phyloP scores from a whole-genome alignment of 768 basidiomycete species.

The Collybia mongolica region DNA sequence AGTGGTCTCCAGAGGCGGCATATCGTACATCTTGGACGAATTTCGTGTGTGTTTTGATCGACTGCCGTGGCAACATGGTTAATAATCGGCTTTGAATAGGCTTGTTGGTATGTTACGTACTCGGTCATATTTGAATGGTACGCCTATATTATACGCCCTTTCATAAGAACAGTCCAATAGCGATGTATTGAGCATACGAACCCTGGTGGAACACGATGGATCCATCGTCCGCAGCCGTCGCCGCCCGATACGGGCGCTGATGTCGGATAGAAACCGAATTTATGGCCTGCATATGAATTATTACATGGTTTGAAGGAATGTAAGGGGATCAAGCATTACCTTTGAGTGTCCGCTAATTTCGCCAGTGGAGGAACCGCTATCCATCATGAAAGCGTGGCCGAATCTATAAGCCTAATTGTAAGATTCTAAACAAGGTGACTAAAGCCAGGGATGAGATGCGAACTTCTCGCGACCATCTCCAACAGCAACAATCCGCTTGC shows the following conservation, averaged over 20 bases:
- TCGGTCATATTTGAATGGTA: slow-evolving; percentile 90
- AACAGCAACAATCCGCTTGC: slow-evolving; percentile 92
- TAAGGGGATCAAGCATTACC: slow-evolving; percentile 35
- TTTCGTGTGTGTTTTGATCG: slow-evolving; percentile 85
- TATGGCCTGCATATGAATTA: slow-evolving; percentile 49
- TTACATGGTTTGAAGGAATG: not conserved
- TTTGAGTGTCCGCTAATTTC: slow-evolving; percentile 91
- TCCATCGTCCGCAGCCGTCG: slow-evolving; percentile 84
- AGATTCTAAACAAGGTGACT: not conserved
- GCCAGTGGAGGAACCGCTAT: slow-evolving; percentile 81
- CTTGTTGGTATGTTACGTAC: slow-evolving; percentile 25
- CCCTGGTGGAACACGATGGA: slow-evolving; percentile 83
- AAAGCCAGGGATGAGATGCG: slow-evolving; percentile 6
- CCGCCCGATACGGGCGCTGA: slow-evolving; percentile 89
- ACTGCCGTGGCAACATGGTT: slow-evolving; percentile 34
- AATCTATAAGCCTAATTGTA: slow-evolving; percentile 47
- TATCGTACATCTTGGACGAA: slow-evolving; percentile 92
- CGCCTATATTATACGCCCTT: slow-evolving; percentile 38
- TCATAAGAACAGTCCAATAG: not conserved
- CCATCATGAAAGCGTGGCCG: slow-evolving; percentile 81
- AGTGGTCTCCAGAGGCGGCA: slow-evolving; percentile 76
- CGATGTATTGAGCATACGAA: slow-evolving; percentile 15
- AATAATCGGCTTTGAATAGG: not conserved
- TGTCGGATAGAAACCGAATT: slow-evolving; percentile 88
- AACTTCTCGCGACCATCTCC: slow-evolving; percentile 92